Conservation (phyloP, 352 stramenopile genomes). For the Albugo candida region DNA sequence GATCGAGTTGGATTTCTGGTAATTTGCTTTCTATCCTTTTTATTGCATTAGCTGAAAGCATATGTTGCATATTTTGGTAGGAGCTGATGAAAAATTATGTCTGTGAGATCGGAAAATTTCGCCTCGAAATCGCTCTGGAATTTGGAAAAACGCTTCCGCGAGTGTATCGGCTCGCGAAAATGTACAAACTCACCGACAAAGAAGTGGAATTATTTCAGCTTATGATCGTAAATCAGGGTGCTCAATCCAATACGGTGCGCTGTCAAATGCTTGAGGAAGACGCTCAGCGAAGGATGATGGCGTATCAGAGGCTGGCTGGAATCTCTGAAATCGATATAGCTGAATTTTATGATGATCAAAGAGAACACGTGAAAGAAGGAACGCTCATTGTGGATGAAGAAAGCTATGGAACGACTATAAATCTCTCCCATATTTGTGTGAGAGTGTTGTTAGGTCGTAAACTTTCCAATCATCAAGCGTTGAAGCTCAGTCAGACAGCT, state of each 20-base stretch:
- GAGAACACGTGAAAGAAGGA: conserved; percentile 75
- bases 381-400: conserved; percentile 67
- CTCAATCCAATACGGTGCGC: conserved; percentile 65
- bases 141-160: conserved; percentile 21
- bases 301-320: conserved; percentile 48
- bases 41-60: neutral
- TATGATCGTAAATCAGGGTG: conserved; percentile 64
- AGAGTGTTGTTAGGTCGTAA: conserved; percentile 51
- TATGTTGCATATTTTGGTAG: neutral
- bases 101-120: conserved; percentile 25
- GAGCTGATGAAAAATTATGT: conserved; percentile 37
- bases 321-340: conserved; percentile 77
- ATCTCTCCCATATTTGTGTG: conserved; percentile 63
- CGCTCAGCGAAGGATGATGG: conserved; percentile 44
- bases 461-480: conserved; percentile 57
- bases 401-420: conserved; percentile 59
- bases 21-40: neutral
- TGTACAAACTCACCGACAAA: conserved; percentile 47
- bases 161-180: conserved; percentile 51
- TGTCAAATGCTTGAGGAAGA: conserved; percentile 77
- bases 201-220: conserved; percentile 67
- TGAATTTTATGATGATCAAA: conserved; percentile 69
- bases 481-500: conserved; percentile 75
- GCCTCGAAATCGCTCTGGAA: conserved; percentile 21
- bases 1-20: conserved; percentile 46